Conservation (phyloP, 2,329 filamentous ascomycete species). For the Apiospora marii region DNA sequence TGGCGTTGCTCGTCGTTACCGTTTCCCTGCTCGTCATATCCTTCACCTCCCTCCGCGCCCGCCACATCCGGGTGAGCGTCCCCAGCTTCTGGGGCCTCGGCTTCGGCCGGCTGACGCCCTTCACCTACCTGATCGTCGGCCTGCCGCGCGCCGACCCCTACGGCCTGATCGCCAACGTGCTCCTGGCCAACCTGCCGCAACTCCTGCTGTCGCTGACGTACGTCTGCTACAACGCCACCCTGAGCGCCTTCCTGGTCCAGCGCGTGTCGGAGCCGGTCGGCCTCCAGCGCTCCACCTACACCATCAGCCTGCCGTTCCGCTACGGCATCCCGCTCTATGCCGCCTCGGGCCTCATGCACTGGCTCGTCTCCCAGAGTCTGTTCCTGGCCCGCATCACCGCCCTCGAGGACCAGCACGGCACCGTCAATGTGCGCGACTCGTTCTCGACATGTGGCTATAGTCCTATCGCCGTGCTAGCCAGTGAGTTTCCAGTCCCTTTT, state of each 20-base stretch:
- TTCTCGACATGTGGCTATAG: slow-evolving; percentile 44
- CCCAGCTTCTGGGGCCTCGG: slow-evolving; percentile 38
- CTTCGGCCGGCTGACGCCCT: slow-evolving; percentile 39
- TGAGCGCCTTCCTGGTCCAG: slow-evolving; percentile 54
- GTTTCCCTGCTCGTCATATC: slow-evolving; percentile 28
- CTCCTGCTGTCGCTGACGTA: slow-evolving; percentile 55
- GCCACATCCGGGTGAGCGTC: slow-evolving; percentile 32
- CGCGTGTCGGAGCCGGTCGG: slow-evolving; percentile 50
- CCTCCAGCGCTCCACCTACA: slow-evolving; percentile 52
- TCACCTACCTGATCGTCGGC: slow-evolving; percentile 38
- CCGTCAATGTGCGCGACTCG: slow-evolving; percentile 35
- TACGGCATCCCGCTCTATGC: slow-evolving; percentile 51
- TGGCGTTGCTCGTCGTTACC: slow-evolving; percentile 27
- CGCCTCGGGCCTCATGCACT: slow-evolving; percentile 50
- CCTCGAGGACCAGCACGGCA: slow-evolving; percentile 33
- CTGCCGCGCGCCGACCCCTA: slow-evolving; percentile 38
- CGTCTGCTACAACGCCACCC: slow-evolving; percentile 51
- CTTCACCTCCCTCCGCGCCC: slow-evolving; percentile 29
- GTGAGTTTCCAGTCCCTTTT: slow-evolving; percentile 27
- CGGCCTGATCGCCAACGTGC: slow-evolving; percentile 43
- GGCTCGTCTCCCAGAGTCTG: slow-evolving; percentile 56
- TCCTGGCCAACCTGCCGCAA: slow-evolving; percentile 57
- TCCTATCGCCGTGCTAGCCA: slow-evolving; percentile 38
- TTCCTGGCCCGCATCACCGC: slow-evolving; percentile 51
- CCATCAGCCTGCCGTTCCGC: slow-evolving; percentile 52